Evolutionary conservation across 139 green algal genomes (phyloP).

Genomic region (Axilococcus clingmanii): DNA sequence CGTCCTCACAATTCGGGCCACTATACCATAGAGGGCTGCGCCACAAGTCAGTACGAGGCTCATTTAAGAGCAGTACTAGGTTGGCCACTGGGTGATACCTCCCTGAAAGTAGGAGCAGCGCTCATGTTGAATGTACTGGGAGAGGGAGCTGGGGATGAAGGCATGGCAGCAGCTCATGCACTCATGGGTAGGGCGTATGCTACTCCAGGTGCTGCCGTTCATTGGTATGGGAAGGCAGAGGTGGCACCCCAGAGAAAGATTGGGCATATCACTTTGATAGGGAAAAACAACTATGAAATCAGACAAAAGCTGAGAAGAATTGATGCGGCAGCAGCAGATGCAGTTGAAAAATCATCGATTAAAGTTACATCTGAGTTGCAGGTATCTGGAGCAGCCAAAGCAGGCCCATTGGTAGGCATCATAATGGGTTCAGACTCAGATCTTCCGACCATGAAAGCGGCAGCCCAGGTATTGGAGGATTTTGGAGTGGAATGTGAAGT

Average conservation of each 20-base stretch:
- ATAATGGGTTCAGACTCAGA: constrained; percentile 98
- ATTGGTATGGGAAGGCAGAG: constrained; percentile 93
- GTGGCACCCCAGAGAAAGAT: constrained; percentile 59
- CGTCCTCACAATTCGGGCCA: constrained; percentile 96
- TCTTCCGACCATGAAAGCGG: constrained; percentile 83
- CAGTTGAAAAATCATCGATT: constrained; percentile 1
- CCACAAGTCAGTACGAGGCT: constrained; percentile 84
- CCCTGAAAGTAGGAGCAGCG: constrained; percentile 39
- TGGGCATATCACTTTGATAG: constrained; percentile 86
- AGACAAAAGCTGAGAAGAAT: constrained; percentile 41
- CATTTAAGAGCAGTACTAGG: constrained; percentile 89
- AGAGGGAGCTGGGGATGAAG: constrained; percentile 63
- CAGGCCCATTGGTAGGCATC: constrained; percentile 66
- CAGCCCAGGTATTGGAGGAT: constrained; percentile 57
- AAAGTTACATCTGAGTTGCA: constrained; percentile 8
- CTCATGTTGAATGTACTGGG: constrained; percentile 71
- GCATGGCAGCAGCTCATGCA: constrained; percentile 46
- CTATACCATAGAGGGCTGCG: constrained; percentile 94
- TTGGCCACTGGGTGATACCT: constrained; percentile 84
- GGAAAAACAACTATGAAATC: constrained; percentile 24
- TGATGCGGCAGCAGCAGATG: constrained; percentile 26
- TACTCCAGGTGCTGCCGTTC: constrained; percentile 44
- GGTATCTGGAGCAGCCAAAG: background rate
- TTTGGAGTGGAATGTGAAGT: constrained; percentile 73
- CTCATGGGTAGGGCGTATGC: constrained; percentile 60